Evolutionary conservation across 2,329 filamentous ascomycete genomes (phyloP), one percentile per base, ranked within the genome.

Genomic region (Plectosphaerella sp.): DNA sequence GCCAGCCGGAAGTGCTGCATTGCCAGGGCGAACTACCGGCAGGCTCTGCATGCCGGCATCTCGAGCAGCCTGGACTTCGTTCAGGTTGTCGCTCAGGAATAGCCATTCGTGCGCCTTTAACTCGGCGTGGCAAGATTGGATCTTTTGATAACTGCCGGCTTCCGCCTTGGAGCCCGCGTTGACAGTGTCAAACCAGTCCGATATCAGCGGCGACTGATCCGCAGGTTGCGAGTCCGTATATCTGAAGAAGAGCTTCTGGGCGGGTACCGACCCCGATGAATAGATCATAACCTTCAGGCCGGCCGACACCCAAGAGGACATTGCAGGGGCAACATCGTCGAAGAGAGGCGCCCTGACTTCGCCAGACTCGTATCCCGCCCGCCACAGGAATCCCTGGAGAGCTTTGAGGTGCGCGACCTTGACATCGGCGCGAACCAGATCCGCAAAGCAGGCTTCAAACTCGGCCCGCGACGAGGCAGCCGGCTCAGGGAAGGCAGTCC

Each of bases 11-110:
- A 92, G 69, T 28, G 76, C 76, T 37, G 82, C 79, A 68, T 94
- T 94, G 12, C 88, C 89, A 15, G 87, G 85, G 52, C 89, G 78
- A 52, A 78, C 71, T 52, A 88, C 81, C 4, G 86, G 75, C 50
- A 80, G 69, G 61, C 80, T 80, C 61, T 77, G 74, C 79, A 88
- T 83, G n/a, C 84, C 84, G 11, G 83, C 80, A 52, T 69, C 70
- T 55, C 75, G 74, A 42, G 85, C 85, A 47, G 85, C 84, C 49
- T 78, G 74, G 36, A 88, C 83, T 68, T 88, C 85, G 63, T 79
- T 82, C 45, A 89, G 77, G 63, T 91, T 91, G 70, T 94, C 89
- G 62, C 88, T 93, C 55, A 93, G 72, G 66, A 94, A 94, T n/a
- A 91, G 73, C 74, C 88, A 88, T 52, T 79, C 74, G 11, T 66